phyloP scores from a whole-genome alignment of 2,329 filamentous ascomycete species.

The Elsinoe fawcettii region DNA sequence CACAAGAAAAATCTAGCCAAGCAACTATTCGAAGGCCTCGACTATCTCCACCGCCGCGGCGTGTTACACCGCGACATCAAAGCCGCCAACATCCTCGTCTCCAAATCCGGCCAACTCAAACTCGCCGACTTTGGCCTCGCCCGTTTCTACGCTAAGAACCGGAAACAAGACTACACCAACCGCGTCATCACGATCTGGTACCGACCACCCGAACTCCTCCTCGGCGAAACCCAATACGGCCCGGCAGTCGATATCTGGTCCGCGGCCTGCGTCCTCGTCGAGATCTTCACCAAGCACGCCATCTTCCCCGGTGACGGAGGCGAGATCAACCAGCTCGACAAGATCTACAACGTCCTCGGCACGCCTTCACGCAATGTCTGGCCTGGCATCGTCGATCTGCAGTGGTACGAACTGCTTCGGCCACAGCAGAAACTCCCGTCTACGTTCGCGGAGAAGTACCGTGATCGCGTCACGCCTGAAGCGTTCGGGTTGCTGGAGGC shows the following conservation, averaged over 20 bases:
- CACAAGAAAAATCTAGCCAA: constrained; percentile 91
- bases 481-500: constrained; percentile 73
- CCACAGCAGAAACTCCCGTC: constrained; percentile 65
- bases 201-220: constrained; percentile 77
- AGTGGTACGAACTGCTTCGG: constrained; percentile 89
- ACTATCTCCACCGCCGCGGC: constrained; percentile 87
- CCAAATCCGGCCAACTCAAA: constrained; percentile 83
- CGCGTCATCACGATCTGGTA: constrained; percentile 99
- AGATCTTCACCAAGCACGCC: constrained; percentile 88
- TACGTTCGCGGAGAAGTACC: constrained; percentile 76
- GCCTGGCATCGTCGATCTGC: constrained; percentile 86
- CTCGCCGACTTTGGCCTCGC: constrained; percentile 94
- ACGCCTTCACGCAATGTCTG: constrained; percentile 79
- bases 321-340: constrained; percentile 93
- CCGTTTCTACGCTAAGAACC: constrained; percentile 82
- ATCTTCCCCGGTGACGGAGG: constrained; percentile 93
- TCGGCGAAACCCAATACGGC: constrained; percentile 85
- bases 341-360: constrained; percentile 87
- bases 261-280: constrained; percentile 89
- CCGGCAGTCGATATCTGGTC: constrained; percentile 94
- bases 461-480: constrained; percentile 64
- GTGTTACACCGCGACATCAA: constrained; percentile 98
- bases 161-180: constrained; percentile 93
- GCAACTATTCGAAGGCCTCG: constrained; percentile 87
- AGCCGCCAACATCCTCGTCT: constrained; percentile 91